phyloP scores from a whole-genome alignment of 257 asterid genomes.

The Datura wrightii region DNA sequence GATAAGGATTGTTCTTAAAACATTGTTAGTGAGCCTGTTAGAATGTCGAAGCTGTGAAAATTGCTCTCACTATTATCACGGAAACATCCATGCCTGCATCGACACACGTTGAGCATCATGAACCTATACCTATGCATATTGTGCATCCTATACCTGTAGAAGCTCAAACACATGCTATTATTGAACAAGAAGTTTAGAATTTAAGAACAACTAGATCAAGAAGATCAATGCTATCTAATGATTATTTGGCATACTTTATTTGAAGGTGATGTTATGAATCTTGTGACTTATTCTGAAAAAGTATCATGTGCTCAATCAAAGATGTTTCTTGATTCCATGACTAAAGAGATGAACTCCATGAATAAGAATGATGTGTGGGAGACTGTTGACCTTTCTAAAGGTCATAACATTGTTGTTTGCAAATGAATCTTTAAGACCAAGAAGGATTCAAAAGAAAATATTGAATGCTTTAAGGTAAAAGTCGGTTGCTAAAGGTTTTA shows the following conservation, averaged over 20 bases:
- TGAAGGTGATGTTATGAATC: neutral
- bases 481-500: too few relatives aligned
- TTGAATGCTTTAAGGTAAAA: too few relatives aligned
- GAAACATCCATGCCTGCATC: neutral
- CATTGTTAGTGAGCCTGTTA: neutral
- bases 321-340: neutral
- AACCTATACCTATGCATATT: neutral
- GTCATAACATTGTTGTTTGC: neutral
- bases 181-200: neutral
- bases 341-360: neutral
- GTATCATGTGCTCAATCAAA: neutral
- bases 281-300: neutral
- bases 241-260: neutral
- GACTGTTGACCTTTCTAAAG: neutral
- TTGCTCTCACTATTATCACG: neutral
- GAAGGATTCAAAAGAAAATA: too few relatives aligned
- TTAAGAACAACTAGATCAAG: neutral
- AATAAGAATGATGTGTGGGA: neutral
- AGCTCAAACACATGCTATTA: too few relatives aligned
- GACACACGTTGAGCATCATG: neutral
- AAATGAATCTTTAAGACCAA: too few relatives aligned
- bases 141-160: neutral
- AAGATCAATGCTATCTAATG: neutral
- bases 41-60: neutral
- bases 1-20: neutral